phyloP scores from a whole-genome alignment of 2,329 filamentous ascomycete genomes.

The Podosphaera leucotricha region DNA sequence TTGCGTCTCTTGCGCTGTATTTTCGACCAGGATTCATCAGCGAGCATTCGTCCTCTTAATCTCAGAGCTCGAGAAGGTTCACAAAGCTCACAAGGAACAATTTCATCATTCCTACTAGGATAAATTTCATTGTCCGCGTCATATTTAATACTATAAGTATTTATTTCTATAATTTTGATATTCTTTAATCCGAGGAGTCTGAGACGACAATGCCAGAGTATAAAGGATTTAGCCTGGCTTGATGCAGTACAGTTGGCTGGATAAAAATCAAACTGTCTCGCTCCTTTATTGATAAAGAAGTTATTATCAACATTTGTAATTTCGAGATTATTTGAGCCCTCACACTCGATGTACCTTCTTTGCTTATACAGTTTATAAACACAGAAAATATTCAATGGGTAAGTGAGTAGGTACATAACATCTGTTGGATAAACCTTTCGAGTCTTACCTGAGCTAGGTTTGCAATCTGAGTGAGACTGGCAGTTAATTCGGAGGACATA shows the following conservation, averaged over 20 bases:
- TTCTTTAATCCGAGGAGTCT: not conserved
- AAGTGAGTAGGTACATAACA: not conserved
- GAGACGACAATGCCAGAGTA: not conserved
- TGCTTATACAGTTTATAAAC: not conserved
- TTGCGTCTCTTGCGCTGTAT: too few relatives aligned
- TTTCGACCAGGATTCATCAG: too few relatives aligned
- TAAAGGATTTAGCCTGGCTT: not conserved
- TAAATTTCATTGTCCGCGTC: not conserved
- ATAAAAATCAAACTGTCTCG: not conserved
- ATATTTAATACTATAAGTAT: not conserved
- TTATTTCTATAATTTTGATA: not conserved
- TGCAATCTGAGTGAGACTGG: too few relatives aligned
- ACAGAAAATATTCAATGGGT: not conserved
- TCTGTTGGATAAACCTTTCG: not conserved
- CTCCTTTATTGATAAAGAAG: not conserved
- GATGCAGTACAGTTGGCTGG: not conserved
- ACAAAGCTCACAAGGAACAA: not conserved
- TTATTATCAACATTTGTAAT: constrained; percentile 1
- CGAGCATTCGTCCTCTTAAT: not conserved
- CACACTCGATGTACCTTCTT: not conserved
- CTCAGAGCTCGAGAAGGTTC: not conserved
- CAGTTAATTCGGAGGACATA: too few relatives aligned
- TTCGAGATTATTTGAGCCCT: not conserved
- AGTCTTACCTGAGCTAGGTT: not conserved
- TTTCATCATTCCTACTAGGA: not conserved